phyloP scores from a whole-genome alignment of 2,329 filamentous ascomycete genomes.

The Ophiostoma novo-ulmi region DNA sequence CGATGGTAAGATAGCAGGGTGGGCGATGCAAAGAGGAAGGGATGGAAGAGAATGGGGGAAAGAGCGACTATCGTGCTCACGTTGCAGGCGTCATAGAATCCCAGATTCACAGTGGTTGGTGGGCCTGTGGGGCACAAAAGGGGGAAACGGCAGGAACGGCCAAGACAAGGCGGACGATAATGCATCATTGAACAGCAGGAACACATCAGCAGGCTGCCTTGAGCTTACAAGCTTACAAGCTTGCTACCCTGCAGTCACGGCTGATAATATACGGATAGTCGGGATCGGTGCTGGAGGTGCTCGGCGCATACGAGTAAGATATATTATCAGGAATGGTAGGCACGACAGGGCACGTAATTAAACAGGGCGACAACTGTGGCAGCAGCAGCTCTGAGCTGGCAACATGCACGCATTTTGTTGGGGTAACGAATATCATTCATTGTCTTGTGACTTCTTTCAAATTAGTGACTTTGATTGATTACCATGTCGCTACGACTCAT shows the following conservation, averaged over 20 bases:
- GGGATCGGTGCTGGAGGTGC: not conserved
- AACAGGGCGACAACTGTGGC: not conserved
- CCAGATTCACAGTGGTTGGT: not conserved
- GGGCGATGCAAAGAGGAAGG: not conserved
- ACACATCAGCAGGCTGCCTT: constrained; percentile 20
- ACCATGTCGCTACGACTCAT: not conserved
- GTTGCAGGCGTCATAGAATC: not conserved
- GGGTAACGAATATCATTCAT: not conserved
- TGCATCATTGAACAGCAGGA: not conserved
- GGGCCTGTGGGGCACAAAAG: constrained; percentile 14
- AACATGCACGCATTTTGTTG: constrained; percentile 13
- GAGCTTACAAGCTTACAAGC: constrained; percentile 1
- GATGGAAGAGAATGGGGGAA: not conserved
- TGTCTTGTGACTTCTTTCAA: constrained; percentile 2
- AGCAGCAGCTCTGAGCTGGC: constrained; percentile 13
- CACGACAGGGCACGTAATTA: not conserved
- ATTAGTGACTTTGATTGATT: not conserved
- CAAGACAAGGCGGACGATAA: constrained; percentile 10
- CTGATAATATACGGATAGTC: not conserved
- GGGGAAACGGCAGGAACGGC: not conserved
- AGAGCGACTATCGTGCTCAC: constrained; percentile 5
- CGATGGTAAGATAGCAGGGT: not conserved
- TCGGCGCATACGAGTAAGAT: not conserved
- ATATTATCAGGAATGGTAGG: not conserved
- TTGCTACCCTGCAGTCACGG: not conserved